Conservation (phyloP, 2,329 filamentous ascomycete genomes). For the Mycosphaerella sp. region DNA sequence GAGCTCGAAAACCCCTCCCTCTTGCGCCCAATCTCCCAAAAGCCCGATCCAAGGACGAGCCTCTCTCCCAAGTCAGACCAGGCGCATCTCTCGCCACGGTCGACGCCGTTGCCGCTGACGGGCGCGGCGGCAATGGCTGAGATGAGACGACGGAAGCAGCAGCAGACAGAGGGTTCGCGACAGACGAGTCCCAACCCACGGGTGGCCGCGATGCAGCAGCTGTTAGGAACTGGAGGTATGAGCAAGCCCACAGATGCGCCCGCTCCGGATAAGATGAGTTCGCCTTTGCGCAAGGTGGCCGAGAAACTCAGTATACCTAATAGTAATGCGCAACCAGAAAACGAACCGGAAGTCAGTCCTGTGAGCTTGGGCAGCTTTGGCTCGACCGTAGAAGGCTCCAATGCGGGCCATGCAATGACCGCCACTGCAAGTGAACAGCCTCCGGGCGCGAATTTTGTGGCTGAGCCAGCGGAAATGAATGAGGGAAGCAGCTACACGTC, state of each 20-base stretch:
- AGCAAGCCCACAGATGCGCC: constrained; percentile 42
- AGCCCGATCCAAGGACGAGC: constrained; percentile 17
- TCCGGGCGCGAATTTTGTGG: constrained; percentile 25
- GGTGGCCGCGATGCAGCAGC: constrained; percentile 39
- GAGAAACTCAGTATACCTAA: constrained; percentile 48
- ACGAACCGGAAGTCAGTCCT: constrained; percentile 45
- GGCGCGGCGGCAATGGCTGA: constrained; percentile 46
- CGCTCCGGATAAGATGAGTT: constrained; percentile 40
- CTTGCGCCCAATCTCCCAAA: constrained; percentile 24
- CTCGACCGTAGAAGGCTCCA: constrained; percentile 43
- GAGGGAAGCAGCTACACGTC: constrained; percentile 34
- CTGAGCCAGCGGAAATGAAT: constrained; percentile 32
- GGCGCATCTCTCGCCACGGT: constrained; percentile 34
- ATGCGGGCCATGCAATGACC: constrained; percentile 34
- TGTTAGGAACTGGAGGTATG: constrained; percentile 40
- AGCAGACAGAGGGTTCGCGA: constrained; percentile 33
- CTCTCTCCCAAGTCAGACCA: constrained; percentile 40
- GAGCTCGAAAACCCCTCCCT: constrained; percentile 22
- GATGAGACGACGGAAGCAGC: constrained; percentile 40
- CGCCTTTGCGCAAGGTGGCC: constrained; percentile 43
- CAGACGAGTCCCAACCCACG: constrained; percentile 47
- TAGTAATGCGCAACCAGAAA: constrained; percentile 35
- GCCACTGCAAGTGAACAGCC: constrained; percentile 47
- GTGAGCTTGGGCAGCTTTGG: constrained; percentile 50
- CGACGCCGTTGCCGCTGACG: constrained; percentile 33